phyloP scores from a whole-genome alignment of 2,329 filamentous ascomycete genomes.

The Colletotrichum sp. region DNA sequence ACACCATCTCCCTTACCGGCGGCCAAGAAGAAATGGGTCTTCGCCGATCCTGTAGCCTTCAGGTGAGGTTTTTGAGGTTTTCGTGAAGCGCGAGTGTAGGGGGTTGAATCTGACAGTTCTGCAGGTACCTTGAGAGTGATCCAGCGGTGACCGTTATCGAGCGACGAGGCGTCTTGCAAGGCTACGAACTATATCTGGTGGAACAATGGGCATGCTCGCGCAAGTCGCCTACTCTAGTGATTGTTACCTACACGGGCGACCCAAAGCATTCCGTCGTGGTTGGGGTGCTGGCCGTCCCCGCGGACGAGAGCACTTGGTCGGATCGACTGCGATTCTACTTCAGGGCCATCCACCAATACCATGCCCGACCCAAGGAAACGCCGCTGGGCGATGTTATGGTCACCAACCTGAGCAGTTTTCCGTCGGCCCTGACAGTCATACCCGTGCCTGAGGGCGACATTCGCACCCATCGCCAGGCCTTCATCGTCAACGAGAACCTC shows the following conservation, averaged over 20 bases:
- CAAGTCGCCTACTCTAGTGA: constrained; percentile 86
- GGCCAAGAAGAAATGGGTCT: constrained; percentile 53
- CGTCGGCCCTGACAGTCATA: constrained; percentile 91
- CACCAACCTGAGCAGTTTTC: constrained; percentile 91
- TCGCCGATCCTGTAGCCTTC: constrained; percentile 64
- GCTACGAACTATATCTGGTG: constrained; percentile 93
- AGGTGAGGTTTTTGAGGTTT: constrained; percentile 40
- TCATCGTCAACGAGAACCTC: constrained; percentile 93
- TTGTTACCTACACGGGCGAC: constrained; percentile 93
- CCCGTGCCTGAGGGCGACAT: constrained; percentile 87
- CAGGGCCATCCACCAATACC: constrained; percentile 82
- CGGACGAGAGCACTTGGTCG: constrained; percentile 82
- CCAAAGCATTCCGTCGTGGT: constrained; percentile 78
- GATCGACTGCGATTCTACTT: constrained; percentile 82
- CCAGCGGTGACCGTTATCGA: constrained; percentile 76
- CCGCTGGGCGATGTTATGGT: constrained; percentile 86
- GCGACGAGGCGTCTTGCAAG: constrained; percentile 71
- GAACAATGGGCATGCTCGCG: constrained; percentile 98
- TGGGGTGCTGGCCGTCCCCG: constrained; percentile 81
- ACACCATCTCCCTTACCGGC: constrained; percentile 26
- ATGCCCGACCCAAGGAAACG: constrained; percentile 84
- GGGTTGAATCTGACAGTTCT: not conserved
- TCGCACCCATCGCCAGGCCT: constrained; percentile 77
- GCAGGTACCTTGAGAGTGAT: constrained; percentile 85
- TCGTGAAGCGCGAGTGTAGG: not conserved